phyloP scores from a whole-genome alignment of 163 green algal genomes.

The Volvox carteri region DNA sequence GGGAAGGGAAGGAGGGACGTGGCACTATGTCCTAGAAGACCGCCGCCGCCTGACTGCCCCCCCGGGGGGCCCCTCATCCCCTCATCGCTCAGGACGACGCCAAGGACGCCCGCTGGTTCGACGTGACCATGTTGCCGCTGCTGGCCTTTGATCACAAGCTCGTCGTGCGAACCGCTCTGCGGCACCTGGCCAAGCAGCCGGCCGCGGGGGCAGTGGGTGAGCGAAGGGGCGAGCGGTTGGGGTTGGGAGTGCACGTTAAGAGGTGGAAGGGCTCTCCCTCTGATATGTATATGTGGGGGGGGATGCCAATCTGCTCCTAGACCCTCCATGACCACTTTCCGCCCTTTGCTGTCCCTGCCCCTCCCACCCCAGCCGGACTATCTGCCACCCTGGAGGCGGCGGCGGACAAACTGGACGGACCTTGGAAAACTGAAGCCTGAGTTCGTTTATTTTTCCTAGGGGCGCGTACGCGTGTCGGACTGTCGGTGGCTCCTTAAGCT shows the following conservation, averaged over 20 bases:
- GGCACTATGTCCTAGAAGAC: too few species aligned
- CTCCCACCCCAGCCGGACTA: slow-evolving; percentile 6
- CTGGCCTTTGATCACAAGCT: slow-evolving; percentile 93
- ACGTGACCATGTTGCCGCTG: slow-evolving; percentile 71
- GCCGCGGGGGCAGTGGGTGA: slow-evolving; percentile 11
- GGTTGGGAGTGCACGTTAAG: background rate
- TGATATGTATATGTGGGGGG: background rate
- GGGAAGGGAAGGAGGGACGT: too few species aligned
- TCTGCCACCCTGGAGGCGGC: background rate
- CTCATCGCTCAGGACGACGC: slow-evolving; percentile 79
- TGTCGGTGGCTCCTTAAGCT: too few species aligned
- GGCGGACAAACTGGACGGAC: slow-evolving; percentile 53
- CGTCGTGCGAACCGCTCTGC: slow-evolving; percentile 65
- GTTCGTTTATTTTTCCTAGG: too few species aligned
- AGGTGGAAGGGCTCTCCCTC: background rate
- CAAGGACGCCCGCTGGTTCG: slow-evolving; percentile 81
- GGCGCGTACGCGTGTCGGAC: too few species aligned
- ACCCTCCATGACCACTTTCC: background rate
- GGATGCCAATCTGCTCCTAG: background rate
- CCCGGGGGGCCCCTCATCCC: too few species aligned
- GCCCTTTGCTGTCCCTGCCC: background rate
- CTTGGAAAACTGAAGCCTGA: too few species aligned
- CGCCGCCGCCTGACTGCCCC: too few species aligned
- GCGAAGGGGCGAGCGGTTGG: background rate
- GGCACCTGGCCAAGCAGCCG: slow-evolving; percentile 47